Base-by-base conservation (phyloP, 1,284 basidiomycete species). In the Cutaneotrichosporon curvatum region DNA sequence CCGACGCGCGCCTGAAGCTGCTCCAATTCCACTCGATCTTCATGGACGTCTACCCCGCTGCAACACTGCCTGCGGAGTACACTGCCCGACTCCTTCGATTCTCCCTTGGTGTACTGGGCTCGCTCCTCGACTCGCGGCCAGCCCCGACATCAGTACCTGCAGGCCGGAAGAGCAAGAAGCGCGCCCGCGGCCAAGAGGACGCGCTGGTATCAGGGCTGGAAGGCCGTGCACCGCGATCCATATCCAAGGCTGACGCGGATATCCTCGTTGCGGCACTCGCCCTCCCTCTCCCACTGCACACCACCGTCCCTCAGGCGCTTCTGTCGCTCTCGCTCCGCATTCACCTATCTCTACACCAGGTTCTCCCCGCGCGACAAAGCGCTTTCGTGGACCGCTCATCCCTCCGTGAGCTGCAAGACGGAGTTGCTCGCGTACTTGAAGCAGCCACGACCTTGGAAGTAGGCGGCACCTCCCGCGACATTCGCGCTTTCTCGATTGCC, bases 271-370 rank as follows among this genome's bases (percentile, higher is more conserved):
- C 66, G 8, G 77, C 83, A 15, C 63, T 87, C n/a, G 76, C 82
- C 56, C 78, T 23, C 12, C 43, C 51, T 43, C 50, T 70, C 45
- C 65, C 56, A 37, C 71, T 73, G 20, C 70, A 76, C 42, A 56
- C 83, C 41, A 83, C 86, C 47, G 71, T 86, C 15, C 65, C 89
- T 14, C 82, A 88, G 50, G 83, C 85, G 10, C 74, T 87, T 35
- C 78, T 84, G 39, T 62, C 62, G 8, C 58, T 70, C 28, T 67
- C 64, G 6, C 58, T 68, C 47, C 61, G 67, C 12, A 50, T 77
- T 78, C 71, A 85, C 40, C 58, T 68, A 30, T 59, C 59, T 7
- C 48, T 67, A 4, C 56, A 60, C 47, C 52, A 62, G 18, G 46
- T 47, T 11, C 55, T 63, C 4, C 49, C 53, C 6, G 35, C 47